A percentile compares a stretch with the other conserved stretches of the same genome.
Evolutionary conservation across 2,329 filamentous ascomycete genomes (phyloP).

Genomic region (Dactylonectria estremocensis): DNA sequence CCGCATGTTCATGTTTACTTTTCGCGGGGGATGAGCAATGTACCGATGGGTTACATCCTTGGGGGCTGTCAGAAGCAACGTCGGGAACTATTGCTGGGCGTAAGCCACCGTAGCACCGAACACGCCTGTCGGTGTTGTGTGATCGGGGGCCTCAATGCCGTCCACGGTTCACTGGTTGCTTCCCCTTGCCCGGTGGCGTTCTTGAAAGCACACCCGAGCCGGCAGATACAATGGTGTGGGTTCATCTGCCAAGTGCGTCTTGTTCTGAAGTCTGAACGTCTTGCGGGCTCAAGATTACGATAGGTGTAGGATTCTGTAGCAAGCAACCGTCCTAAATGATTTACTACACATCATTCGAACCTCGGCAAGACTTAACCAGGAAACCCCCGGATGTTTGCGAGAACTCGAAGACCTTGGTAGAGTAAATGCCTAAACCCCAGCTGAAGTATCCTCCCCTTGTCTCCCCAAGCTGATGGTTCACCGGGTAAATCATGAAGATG

Average conservation of each 20-base stretch:
- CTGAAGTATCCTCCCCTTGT: neutral
- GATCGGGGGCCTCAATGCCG: slow-evolving; percentile 21
- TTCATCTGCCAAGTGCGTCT: slow-evolving; percentile 15
- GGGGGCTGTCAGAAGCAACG: slow-evolving; percentile 12
- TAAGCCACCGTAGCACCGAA: slow-evolving; percentile 19
- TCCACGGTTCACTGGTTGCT: slow-evolving; percentile 4
- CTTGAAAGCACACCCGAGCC: slow-evolving; percentile 8
- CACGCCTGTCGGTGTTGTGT: neutral
- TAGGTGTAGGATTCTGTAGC: neutral
- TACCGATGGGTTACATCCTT: slow-evolving; percentile 26
- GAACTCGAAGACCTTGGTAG: no score
- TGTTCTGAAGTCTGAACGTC: neutral
- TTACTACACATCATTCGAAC: neutral
- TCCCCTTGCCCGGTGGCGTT: slow-evolving; percentile 21
- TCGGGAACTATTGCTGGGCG: slow-evolving; percentile 18
- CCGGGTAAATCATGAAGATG: slow-evolving; percentile 14
- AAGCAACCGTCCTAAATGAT: neutral
- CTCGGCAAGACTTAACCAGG: neutral
- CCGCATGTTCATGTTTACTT: slow-evolving; percentile 28
- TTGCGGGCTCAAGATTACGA: neutral
- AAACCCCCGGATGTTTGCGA: no score
- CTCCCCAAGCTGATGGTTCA: slow-evolving; percentile 10
- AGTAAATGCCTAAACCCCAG: no score
- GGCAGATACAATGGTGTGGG: slow-evolving; percentile 14
- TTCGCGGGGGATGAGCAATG: slow-evolving; percentile 14